Conservation (phyloP, 768 basidiomycete species). For the Brasilioporus rufonigricans region DNA sequence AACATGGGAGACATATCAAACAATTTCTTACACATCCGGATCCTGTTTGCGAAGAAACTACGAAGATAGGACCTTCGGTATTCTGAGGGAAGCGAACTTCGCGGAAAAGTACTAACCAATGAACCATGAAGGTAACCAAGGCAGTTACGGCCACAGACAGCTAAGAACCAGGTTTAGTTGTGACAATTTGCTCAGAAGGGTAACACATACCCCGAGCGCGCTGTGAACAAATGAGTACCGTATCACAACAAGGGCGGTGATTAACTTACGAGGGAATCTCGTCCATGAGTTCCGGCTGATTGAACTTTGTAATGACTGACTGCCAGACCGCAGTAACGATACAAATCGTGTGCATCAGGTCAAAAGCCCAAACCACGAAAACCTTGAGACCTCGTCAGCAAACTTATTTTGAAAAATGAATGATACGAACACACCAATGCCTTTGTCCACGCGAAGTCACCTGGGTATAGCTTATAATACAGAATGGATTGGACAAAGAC, state of each 20-base stretch:
- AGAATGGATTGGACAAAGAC: slow-evolving; percentile 32
- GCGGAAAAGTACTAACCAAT: slow-evolving; percentile 22
- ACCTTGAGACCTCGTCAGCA: slow-evolving; percentile 15
- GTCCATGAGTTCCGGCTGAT: slow-evolving; percentile 27
- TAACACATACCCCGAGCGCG: slow-evolving; percentile 26
- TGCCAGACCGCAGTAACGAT: slow-evolving; percentile 28
- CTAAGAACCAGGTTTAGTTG: slow-evolving; percentile 4
- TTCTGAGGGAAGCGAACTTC: not conserved
- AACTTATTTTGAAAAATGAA: not conserved
- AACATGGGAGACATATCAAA: not conserved
- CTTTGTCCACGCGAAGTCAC: slow-evolving; percentile 26
- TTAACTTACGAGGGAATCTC: slow-evolving; percentile 27
- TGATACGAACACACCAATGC: slow-evolving; percentile 18
- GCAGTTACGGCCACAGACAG: slow-evolving; percentile 34
- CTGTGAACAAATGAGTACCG: slow-evolving; percentile 6
- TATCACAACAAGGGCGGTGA: fast-evolving
- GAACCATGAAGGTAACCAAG: slow-evolving; percentile 31
- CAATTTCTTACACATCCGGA: slow-evolving; percentile 29
- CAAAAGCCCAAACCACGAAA: slow-evolving; percentile 27
- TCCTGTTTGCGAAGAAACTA: slow-evolving; percentile 35
- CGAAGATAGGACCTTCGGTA: not conserved
- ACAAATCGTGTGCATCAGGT: slow-evolving; percentile 29
- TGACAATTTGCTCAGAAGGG: not conserved
- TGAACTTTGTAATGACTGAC: slow-evolving; percentile 25
- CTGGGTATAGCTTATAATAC: slow-evolving; percentile 32